A percentile compares a stretch with the other conserved stretches of the same genome.
phyloP scores from a whole-genome alignment of 495 filamentous ascomycete genomes.

The Rostrohypoxylon terebratum region DNA sequence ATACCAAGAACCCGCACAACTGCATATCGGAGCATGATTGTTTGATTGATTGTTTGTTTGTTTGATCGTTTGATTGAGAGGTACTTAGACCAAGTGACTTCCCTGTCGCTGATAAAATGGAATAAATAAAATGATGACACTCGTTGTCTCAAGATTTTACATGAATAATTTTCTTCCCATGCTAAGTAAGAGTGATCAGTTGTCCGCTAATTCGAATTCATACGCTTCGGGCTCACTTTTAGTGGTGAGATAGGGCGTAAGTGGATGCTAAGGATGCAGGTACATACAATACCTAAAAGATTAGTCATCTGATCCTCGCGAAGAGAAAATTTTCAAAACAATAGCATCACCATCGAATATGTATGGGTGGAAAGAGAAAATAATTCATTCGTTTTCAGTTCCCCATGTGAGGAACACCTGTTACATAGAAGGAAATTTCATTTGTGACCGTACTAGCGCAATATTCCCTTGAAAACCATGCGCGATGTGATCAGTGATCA shows the following conservation, averaged over 20 bases:
- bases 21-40: not conserved
- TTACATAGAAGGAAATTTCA: slow-evolving; percentile 14
- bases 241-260: not conserved
- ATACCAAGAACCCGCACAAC: not conserved
- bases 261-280: not conserved
- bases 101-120: not conserved
- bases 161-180: not conserved
- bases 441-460: slow-evolving; percentile 18
- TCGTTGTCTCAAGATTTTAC: not conserved
- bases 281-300: not conserved
- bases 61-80: not conserved
- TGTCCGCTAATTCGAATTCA: not conserved
- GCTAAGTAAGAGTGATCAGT: not conserved
- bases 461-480: slow-evolving; percentile 19
- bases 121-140: not conserved
- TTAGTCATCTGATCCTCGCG: not conserved
- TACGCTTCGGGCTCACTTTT: not conserved
- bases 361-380: not conserved
- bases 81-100: not conserved
- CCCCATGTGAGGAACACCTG: slow-evolving; percentile 9
- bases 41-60: not conserved
- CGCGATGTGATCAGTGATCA: slow-evolving; percentile 22
- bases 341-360: not conserved
- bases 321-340: not conserved
- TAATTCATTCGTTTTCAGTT: slow-evolving; percentile 34